These are phyloP conservation scores for Terfezia claveryi DNA, from an alignment of 495 filamentous ascomycete species.

Conservation along the genomic window DNA sequence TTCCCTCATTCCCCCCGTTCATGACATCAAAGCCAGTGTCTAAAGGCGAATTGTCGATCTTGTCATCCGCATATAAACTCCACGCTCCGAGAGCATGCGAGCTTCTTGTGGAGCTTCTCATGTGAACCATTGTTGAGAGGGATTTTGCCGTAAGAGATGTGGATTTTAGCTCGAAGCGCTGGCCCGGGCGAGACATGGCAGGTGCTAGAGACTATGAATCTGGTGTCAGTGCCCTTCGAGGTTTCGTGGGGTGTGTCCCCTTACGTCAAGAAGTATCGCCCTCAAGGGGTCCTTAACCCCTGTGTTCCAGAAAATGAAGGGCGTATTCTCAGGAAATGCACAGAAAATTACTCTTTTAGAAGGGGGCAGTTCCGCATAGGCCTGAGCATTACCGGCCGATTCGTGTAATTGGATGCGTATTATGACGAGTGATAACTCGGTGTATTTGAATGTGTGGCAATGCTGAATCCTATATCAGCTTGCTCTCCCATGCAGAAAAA, in stretches of 20 bases:
- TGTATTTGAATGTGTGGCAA: background rate
- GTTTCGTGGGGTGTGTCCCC: background rate
- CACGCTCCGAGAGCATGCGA: slow-evolving; percentile 54
- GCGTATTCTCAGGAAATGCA: background rate
- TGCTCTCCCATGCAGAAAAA: background rate
- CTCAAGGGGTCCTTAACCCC: background rate
- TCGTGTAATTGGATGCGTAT: background rate
- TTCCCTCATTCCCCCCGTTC: slow-evolving; percentile 13
- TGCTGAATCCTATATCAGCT: background rate
- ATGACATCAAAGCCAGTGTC: slow-evolving; percentile 23
- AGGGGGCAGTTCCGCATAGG: background rate
- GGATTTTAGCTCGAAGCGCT: slow-evolving; percentile 40
- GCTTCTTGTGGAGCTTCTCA: slow-evolving; percentile 42
- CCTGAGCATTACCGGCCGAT: background rate
- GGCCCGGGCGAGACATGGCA: slow-evolving; percentile 47
- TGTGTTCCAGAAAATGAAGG: background rate
- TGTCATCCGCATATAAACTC: slow-evolving; percentile 49
- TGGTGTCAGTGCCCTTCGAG: no score
- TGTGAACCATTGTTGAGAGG: slow-evolving; percentile 38
- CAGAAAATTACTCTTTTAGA: background rate
- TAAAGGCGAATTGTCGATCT: slow-evolving; percentile 34
- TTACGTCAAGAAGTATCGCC: background rate
- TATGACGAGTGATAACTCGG: background rate
- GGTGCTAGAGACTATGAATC: slow-evolving; percentile 31
- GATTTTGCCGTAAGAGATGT: slow-evolving; percentile 48